phyloP scores from a whole-genome alignment of 2,329 filamentous ascomycete species.

The Pseudocercospora cruenta region DNA sequence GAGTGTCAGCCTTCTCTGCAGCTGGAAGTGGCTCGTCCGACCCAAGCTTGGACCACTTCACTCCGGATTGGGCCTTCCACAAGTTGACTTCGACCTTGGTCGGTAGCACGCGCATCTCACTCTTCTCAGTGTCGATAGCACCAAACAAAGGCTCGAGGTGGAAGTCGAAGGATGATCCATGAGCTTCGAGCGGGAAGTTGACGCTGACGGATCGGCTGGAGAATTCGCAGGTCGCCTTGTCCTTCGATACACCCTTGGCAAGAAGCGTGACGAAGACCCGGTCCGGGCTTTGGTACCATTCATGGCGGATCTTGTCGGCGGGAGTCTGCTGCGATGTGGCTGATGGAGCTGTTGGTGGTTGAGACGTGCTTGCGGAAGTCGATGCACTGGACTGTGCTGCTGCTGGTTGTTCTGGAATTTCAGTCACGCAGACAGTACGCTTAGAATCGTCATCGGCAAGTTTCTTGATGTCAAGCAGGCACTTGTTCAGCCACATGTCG shows the following conservation, averaged over 20 bases:
- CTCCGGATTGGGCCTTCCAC: constrained; percentile 65
- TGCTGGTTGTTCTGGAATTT: constrained; percentile 54
- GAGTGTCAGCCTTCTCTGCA: constrained; percentile 21
- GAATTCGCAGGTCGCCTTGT: constrained; percentile 58
- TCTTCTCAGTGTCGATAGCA: constrained; percentile 63
- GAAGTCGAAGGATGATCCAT: constrained; percentile 61
- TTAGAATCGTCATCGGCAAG: constrained; percentile 56
- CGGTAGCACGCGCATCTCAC: constrained; percentile 67
- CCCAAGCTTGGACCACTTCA: constrained; percentile 70
- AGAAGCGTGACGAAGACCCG: constrained; percentile 67
- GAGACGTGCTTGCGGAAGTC: background rate
- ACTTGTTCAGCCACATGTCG: constrained; percentile 63
- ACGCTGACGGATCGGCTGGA: constrained; percentile 54
- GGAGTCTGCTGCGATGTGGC: constrained; percentile 45
- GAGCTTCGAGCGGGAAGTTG: constrained; percentile 58
- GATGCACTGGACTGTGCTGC: background rate
- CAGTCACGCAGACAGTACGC: constrained; percentile 49
- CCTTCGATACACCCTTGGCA: constrained; percentile 65
- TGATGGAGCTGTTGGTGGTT: constrained; percentile 8
- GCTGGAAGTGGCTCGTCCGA: constrained; percentile 39
- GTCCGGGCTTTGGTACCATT: constrained; percentile 70
- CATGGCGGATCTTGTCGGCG: constrained; percentile 65
- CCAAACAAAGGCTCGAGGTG: constrained; percentile 69
- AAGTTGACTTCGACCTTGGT: constrained; percentile 81
- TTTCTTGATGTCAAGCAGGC: constrained; percentile 55